Evolutionary conservation across 176 grass and related monocot genomes (phyloP).

Genomic region (Neostapfia colusana): DNA sequence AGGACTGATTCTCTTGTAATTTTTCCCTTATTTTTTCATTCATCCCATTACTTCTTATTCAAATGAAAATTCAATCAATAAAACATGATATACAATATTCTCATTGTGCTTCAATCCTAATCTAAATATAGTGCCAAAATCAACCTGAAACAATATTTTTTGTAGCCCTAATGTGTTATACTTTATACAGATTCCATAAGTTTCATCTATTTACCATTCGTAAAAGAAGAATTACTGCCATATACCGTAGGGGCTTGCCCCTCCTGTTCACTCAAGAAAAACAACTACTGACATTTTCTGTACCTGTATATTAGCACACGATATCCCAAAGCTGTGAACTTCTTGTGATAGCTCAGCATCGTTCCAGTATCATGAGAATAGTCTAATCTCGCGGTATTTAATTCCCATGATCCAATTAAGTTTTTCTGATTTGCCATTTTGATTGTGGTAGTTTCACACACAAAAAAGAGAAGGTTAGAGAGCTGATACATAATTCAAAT

Average conservation of each 20-base stretch:
- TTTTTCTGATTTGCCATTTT: constrained; percentile 43
- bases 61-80: background rate
- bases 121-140: background rate
- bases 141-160: background rate
- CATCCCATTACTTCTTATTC: background rate
- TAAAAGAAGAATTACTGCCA: background rate
- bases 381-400: constrained; percentile 59
- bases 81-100: background rate
- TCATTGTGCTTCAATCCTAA: background rate
- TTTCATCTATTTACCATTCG: background rate
- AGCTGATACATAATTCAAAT: background rate
- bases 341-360: constrained; percentile 68
- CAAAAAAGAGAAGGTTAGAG: constrained; percentile 19
- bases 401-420: constrained; percentile 57
- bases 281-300: background rate
- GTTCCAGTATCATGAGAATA: constrained; percentile 44
- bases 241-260: background rate
- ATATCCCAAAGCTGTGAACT: constrained; percentile 57
- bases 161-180: background rate
- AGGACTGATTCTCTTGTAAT: background rate
- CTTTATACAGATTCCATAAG: background rate
- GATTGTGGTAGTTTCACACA: background rate
- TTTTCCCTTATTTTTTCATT: background rate
- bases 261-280: background rate
- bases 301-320: constrained; percentile 66